These are phyloP conservation scores for Tulasnella sp. DNA, from an alignment of 768 basidiomycete genomes.

Conservation along the genomic window DNA sequence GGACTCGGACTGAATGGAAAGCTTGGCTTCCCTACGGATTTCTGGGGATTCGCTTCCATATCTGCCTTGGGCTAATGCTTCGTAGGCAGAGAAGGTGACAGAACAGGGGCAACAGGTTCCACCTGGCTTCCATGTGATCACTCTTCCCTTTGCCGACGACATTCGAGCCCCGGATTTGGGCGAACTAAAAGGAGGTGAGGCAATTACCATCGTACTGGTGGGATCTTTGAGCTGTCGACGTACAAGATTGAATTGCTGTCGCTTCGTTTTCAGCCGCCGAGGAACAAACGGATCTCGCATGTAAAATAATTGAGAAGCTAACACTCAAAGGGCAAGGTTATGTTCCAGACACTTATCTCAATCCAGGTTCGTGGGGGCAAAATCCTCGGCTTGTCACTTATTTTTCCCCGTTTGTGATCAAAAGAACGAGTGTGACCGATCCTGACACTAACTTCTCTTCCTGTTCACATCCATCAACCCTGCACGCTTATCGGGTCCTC, in stretches of 20 bases:
- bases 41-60: conserved; percentile 2
- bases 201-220: conserved; percentile 21
- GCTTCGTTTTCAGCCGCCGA: conserved; percentile 54
- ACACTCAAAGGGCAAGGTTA: conserved; percentile 72
- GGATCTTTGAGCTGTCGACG: neutral
- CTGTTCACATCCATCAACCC: neutral
- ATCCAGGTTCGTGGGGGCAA: conserved; percentile 66
- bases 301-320: conserved; percentile 72
- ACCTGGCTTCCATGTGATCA: conserved; percentile 88
- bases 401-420: neutral
- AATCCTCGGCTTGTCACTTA: neutral
- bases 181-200: conserved; percentile 58
- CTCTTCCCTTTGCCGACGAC: conserved; percentile 93
- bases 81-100: conserved; percentile 64
- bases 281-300: conserved; percentile 61
- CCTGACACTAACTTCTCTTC: neutral
- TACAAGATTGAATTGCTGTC: neutral
- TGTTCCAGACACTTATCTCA: conserved; percentile 83
- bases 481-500: neutral
- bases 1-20: conserved; percentile 3
- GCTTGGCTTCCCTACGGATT: neutral
- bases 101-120: conserved; percentile 69
- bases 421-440: neutral
- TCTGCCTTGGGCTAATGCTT: neutral
- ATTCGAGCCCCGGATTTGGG: conserved; percentile 75